Conservation (phyloP, 345 rosid genomes). For the Dipteronia dyeriana region DNA sequence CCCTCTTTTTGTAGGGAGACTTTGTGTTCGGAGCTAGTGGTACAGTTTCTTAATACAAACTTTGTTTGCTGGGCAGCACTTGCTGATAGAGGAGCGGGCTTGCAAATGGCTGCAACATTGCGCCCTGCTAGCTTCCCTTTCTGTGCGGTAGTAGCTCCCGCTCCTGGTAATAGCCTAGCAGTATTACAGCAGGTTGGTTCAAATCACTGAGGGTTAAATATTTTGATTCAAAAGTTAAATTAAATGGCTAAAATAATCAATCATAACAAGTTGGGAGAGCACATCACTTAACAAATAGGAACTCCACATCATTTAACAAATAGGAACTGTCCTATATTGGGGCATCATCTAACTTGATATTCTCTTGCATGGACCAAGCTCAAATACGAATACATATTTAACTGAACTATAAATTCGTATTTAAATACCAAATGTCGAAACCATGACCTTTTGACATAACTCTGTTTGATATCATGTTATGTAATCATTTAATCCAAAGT, state of each 20-base stretch:
- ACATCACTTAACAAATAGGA: background rate
- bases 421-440: background rate
- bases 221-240: too few species aligned
- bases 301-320: background rate
- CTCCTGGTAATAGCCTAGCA: constrained; percentile 41
- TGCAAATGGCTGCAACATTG: constrained; percentile 43
- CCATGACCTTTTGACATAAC: background rate
- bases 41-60: constrained; percentile 59
- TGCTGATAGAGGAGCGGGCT: constrained; percentile 52
- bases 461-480: background rate
- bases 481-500: background rate
- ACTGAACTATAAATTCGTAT: background rate
- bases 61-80: constrained; percentile 58
- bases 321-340: background rate
- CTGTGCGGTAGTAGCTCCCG: constrained; percentile 56
- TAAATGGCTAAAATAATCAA: background rate
- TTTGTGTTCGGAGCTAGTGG: constrained; percentile 49
- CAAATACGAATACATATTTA: too few species aligned
- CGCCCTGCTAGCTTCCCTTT: constrained; percentile 53
- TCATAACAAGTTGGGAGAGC: background rate
- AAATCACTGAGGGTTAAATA: background rate
- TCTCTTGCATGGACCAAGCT: background rate
- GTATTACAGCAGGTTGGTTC: constrained; percentile 56
- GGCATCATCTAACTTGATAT: background rate
- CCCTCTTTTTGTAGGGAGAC: constrained; percentile 58